Percentiles rank a stretch among this genome's conserved stretches.
Evolutionary conservation across 1,284 basidiomycete species (phyloP).

Genomic region (Schizopora paradoxa): DNA sequence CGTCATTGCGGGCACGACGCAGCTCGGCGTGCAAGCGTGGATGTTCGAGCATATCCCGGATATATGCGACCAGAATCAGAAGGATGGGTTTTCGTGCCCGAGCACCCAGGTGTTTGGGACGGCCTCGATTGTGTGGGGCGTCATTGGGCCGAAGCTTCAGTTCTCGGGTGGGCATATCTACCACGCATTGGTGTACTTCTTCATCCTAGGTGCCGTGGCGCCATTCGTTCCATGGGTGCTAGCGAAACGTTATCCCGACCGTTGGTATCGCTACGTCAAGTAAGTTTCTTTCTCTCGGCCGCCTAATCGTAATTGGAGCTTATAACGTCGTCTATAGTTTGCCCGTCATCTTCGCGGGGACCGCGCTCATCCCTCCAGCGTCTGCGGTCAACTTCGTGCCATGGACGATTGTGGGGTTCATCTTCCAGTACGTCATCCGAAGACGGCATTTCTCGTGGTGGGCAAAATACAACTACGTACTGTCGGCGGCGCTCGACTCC

Average conservation of each 20-base stretch:
- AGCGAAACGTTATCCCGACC: conserved; percentile 23
- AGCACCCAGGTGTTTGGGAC: conserved; percentile 28
- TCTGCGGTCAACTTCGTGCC: conserved; percentile 47
- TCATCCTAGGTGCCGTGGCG: conserved; percentile 39
- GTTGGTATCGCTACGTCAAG: conserved; percentile 23
- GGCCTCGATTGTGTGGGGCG: conserved; percentile 32
- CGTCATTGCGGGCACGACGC: conserved; percentile 55
- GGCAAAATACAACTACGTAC: conserved; percentile 33
- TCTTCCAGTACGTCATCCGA: conserved; percentile 35
- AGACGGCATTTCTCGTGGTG: conserved; percentile 25
- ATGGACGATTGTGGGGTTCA: conserved; percentile 42
- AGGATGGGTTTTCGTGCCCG: conserved; percentile 27
- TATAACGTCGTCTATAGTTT: conserved; percentile 18
- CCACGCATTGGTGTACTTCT: conserved; percentile 37
- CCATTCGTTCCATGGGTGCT: conserved; percentile 36
- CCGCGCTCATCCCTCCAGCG: conserved; percentile 41
- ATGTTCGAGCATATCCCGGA: conserved; percentile 32
- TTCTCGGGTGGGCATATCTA: conserved; percentile 25
- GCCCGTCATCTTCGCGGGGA: conserved; percentile 45
- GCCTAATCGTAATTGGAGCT: not conserved
- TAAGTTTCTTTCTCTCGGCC: conserved; percentile 30
- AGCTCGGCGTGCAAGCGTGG: conserved; percentile 63
- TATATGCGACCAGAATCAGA: conserved; percentile 28
- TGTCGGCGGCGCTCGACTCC: conserved; percentile 34
- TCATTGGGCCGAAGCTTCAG: conserved; percentile 29